Percentiles rank a stretch among this genome's conserved stretches.
Conservation (phyloP, 1,284 basidiomycete genomes). For the Erythrobasidium hasegawianum region DNA sequence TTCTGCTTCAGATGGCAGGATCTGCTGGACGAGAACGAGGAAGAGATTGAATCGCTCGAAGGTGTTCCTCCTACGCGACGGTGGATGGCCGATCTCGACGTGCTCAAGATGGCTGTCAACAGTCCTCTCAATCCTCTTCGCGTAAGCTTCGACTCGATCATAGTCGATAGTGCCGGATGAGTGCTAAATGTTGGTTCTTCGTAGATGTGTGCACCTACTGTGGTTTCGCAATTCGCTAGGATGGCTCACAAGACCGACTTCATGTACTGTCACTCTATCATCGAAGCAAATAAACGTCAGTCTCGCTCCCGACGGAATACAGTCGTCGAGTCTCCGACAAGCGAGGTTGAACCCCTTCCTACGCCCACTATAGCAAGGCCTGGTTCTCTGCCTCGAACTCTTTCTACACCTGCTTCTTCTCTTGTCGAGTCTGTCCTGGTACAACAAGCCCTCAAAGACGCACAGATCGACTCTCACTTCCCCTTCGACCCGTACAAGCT, state of each 20-base stretch:
- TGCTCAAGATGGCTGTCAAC: slow-evolving; percentile 75
- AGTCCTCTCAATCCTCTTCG: slow-evolving; percentile 86
- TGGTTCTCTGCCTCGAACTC: slow-evolving; percentile 25
- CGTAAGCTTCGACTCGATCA: slow-evolving; percentile 55
- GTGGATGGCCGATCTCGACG: slow-evolving; percentile 79
- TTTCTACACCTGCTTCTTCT: not conserved
- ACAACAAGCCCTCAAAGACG: slow-evolving; percentile 49
- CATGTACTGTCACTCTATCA: slow-evolving; percentile 89
- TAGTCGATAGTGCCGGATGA: no score
- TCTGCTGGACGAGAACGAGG: slow-evolving; percentile 57
- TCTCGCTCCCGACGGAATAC: slow-evolving; percentile 15
- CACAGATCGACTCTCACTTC: slow-evolving; percentile 89
- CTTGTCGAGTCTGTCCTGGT: slow-evolving; percentile 27
- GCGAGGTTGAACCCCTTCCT: slow-evolving; percentile 22
- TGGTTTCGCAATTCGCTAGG: slow-evolving; percentile 91
- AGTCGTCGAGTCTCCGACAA: not conserved
- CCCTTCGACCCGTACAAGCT: slow-evolving; percentile 97
- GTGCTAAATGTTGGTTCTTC: no score
- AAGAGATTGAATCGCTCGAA: slow-evolving; percentile 51
- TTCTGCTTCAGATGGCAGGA: slow-evolving; percentile 98
- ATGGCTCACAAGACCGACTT: slow-evolving; percentile 88
- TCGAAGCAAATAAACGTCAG: slow-evolving; percentile 71
- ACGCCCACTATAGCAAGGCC: slow-evolving; percentile 43
- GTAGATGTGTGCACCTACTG: slow-evolving; percentile 80
- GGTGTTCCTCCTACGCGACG: slow-evolving; percentile 47